Base-by-base conservation (phyloP, 2,329 filamentous ascomycete species). In the Fusarium sororula region DNA sequence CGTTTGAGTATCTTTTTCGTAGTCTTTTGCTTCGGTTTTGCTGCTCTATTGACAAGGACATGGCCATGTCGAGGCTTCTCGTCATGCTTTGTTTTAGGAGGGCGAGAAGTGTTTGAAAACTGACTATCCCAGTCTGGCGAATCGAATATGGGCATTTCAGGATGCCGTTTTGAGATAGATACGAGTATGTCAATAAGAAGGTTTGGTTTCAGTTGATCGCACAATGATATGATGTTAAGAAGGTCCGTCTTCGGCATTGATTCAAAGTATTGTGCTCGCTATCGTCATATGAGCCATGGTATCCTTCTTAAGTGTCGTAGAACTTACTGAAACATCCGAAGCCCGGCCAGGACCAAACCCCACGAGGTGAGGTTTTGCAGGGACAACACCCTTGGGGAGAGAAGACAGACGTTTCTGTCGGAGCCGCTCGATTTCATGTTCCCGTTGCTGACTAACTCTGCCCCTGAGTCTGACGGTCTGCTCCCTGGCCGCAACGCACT, bases 61-160 rank as follows among this genome's bases (percentile, higher is more conserved):
- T 81, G 81, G 2, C 82, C 80, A 30, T 81, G 79, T 17, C 82
- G 77, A 14, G 79, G 72, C 28, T 75, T 77, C 26, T 78, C 76
- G 11, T 65, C 70, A 7, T 69, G 53, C 28, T 65, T 75, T 13
- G 72, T 48, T 45, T 73, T 74, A n/a, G n/a, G 22, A 41, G 69
- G 38, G 38, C 68, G 70, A 56, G 58, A 53, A n/a, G 60, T 51
- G 63, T 57, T 67, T 32, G 69, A 53, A 3, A 77, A 50, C 39
- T 78, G 72, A 20, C 68, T 53, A 37, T 82, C 79, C 84, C 84
- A 86, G 64, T 84, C 81, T 12, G 84, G 84, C 1, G 81, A 81
- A 66, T 81, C 75, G 64, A 85, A 85, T 8, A 86, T 82, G 28
- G 84, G 83, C 6, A 86, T 78, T n/a, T 82, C 80, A 1, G 84